These are phyloP conservation scores for Phaeophleospora eucalypticola DNA, from an alignment of 2,329 filamentous ascomycete species.

Conservation along the genomic window DNA sequence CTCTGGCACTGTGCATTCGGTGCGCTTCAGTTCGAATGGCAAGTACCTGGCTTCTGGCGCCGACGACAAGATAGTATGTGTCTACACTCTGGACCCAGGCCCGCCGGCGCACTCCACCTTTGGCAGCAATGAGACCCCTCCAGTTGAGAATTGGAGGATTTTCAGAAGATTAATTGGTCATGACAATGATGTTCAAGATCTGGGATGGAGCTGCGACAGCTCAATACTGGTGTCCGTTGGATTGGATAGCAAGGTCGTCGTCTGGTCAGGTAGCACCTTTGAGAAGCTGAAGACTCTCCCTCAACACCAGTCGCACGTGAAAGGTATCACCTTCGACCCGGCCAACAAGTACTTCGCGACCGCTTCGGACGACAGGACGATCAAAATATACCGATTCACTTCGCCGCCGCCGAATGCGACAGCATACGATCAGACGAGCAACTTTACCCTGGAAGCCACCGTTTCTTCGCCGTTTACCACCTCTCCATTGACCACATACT, in stretches of 20 bases:
- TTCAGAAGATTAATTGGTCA: constrained; percentile 89
- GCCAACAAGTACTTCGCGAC: constrained; percentile 99
- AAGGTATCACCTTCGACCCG: constrained; percentile 96
- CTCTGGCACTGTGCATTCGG: constrained; percentile 93
- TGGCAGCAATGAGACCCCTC: constrained; percentile 81
- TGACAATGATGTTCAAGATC: constrained; percentile 96
- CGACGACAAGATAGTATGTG: constrained; percentile 97
- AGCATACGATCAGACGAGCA: constrained; percentile 91
- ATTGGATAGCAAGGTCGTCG: constrained; percentile 93
- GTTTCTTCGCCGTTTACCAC: constrained; percentile 83
- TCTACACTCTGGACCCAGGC: constrained; percentile 84
- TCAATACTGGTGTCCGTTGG: constrained; percentile 95
- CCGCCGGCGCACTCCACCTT: constrained; percentile 74
- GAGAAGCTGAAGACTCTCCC: constrained; percentile 94
- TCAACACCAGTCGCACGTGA: constrained; percentile 94
- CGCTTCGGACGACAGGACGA: constrained; percentile 91
- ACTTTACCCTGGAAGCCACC: constrained; percentile 91
- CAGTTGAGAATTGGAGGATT: constrained; percentile 97
- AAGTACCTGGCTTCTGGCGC: constrained; percentile 95
- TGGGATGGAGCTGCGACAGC: constrained; percentile 95
- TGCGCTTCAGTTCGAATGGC: constrained; percentile 92
- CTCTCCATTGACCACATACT: constrained; percentile 94
- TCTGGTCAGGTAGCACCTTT: constrained; percentile 97
- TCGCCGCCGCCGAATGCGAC: constrained; percentile 87
- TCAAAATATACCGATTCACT: constrained; percentile 94